phyloP scores from a whole-genome alignment of 1,139 yeast species.

The Sugiyamaella neomexicana region DNA sequence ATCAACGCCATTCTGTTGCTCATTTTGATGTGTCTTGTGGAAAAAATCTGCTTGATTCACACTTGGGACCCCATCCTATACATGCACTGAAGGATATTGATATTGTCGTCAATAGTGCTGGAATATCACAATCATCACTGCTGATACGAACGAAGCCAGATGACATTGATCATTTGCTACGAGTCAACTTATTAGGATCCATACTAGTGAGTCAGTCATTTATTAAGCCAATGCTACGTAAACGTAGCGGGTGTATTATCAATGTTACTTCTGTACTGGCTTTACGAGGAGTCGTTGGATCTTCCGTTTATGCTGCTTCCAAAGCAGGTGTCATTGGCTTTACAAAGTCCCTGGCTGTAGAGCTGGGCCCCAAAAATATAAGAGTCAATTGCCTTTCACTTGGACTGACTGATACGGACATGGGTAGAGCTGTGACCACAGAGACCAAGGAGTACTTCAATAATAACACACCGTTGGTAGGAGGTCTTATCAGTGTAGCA shows the following conservation, averaged over 20 bases:
- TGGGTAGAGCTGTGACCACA: constrained; percentile 42
- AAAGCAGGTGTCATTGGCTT: constrained; percentile 74
- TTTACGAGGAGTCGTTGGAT: constrained; percentile 53
- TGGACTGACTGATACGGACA: constrained; percentile 77
- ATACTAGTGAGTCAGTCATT: constrained; percentile 57
- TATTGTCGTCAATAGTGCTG: constrained; percentile 78
- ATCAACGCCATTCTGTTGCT: constrained; percentile 14
- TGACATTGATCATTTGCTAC: constrained; percentile 52
- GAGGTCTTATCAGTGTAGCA: constrained; percentile 34
- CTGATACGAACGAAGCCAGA: constrained; percentile 48
- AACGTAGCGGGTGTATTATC: constrained; percentile 46
- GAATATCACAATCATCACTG: constrained; percentile 64
- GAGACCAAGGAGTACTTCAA: constrained; percentile 25
- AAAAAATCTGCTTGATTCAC: constrained; percentile 9
- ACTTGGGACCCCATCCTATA: neutral
- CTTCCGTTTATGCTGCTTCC: constrained; percentile 74
- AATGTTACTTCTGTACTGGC: constrained; percentile 78
- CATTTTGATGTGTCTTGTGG: constrained; percentile 25
- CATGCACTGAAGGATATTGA: constrained; percentile 35
- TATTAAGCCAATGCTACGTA: constrained; percentile 51
- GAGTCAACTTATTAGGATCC: constrained; percentile 65
- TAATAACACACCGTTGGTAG: constrained; percentile 27
- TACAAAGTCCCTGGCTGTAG: constrained; percentile 62
- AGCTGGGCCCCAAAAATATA: constrained; percentile 51
- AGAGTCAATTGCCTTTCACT: constrained; percentile 71